Evolutionary conservation across 1,284 basidiomycete genomes (phyloP).

Genomic region (Cystobasidium sp.): DNA sequence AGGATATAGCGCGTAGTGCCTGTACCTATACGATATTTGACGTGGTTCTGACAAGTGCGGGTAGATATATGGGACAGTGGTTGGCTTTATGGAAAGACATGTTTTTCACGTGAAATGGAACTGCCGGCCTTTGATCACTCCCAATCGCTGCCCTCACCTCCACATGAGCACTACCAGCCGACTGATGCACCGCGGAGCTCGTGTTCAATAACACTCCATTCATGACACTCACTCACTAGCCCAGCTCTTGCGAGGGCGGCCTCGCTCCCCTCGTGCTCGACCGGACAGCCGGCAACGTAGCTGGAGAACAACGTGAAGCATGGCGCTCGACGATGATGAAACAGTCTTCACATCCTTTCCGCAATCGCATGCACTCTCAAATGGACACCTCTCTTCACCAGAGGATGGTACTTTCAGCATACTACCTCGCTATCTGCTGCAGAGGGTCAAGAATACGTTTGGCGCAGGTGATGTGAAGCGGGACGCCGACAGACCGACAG

Average conservation of each 20-base stretch:
- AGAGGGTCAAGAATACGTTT: conserved; percentile 43
- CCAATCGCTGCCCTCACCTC: too few species aligned
- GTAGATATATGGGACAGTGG: too few species aligned
- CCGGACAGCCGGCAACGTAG: not conserved
- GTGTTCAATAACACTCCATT: not conserved
- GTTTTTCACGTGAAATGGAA: too few species aligned
- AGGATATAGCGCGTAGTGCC: too few species aligned
- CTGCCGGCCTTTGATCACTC: too few species aligned
- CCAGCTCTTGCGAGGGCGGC: not conserved
- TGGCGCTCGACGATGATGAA: conserved; percentile 3
- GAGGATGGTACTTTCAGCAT: conserved; percentile 43
- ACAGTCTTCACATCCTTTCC: conserved; percentile 35
- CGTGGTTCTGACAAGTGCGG: too few species aligned
- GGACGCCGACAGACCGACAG: conserved; percentile 8
- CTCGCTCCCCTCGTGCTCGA: not conserved
- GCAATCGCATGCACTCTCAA: conserved; percentile 31
- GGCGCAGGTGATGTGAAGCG: conserved; percentile 5
- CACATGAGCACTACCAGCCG: too few species aligned
- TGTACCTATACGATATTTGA: too few species aligned
- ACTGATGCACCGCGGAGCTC: not conserved
- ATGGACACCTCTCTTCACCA: conserved; percentile 9
- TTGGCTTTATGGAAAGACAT: too few species aligned
- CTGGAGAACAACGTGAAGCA: not conserved
- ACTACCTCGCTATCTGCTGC: conserved; percentile 39
- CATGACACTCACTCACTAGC: too few species aligned